These are phyloP conservation scores for Closterium sp. DNA, from an alignment of 139 green algal genomes.

Conservation along the genomic window DNA sequence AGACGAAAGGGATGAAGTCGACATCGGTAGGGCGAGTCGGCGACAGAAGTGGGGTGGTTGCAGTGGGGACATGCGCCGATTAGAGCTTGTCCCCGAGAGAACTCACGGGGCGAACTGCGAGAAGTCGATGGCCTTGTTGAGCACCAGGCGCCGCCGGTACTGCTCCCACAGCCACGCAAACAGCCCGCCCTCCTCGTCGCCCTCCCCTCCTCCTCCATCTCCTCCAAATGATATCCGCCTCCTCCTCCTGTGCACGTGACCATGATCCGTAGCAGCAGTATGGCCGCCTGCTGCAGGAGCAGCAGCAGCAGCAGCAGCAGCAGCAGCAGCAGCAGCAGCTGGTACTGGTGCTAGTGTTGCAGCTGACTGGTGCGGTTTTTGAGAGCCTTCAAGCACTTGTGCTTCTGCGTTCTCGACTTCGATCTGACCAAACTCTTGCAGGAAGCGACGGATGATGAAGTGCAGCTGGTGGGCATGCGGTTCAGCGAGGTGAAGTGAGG, in stretches of 20 bases:
- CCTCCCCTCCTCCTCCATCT: conserved; percentile 1
- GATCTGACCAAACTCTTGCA: neutral
- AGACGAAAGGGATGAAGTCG: too few relatives aligned
- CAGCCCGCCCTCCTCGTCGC: neutral
- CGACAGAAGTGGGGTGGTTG: too few relatives aligned
- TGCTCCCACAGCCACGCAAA: conserved; percentile 7
- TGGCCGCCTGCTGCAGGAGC: too few relatives aligned
- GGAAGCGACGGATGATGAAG: neutral
- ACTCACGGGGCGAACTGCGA: neutral
- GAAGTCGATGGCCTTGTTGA: conserved; percentile 1
- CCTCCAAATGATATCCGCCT: neutral
- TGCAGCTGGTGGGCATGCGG: neutral
- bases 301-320: too few relatives aligned
- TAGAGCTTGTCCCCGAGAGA: neutral
- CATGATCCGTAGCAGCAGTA: neutral
- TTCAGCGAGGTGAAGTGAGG: neutral
- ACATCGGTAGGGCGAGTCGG: too few relatives aligned
- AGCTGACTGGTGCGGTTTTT: neutral
- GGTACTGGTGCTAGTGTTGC: neutral
- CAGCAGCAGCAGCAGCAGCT: too few relatives aligned
- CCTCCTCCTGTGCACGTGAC: neutral
- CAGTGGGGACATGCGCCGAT: too few relatives aligned
- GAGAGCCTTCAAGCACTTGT: neutral
- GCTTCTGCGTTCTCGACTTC: neutral
- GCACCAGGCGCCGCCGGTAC: neutral